Base-by-base conservation (phyloP, 108 stramenopile genomes). In the Pseudonitzschia pungens region DNA sequence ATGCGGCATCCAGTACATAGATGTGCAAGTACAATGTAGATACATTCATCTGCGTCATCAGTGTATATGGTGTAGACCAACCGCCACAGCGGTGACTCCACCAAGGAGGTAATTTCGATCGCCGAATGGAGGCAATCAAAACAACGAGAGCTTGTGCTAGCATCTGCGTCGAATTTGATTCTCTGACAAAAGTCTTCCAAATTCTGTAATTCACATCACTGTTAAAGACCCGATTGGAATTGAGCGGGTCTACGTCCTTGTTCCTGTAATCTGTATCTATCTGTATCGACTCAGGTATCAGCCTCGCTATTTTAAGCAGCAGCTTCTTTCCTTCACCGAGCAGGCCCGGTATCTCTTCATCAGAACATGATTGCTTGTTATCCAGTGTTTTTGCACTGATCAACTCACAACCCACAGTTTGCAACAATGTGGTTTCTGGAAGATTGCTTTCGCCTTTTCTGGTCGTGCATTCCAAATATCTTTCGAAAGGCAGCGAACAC, bases 1-100 rank as follows among this genome's bases (percentile, higher is more conserved):
- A 33, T 48, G 83, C 83, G 26, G 69, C 68, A 45, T 83, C 83
- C 10, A 79, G 36, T 12, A 77, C 69, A 31, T 76, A 79, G 10
- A 83, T 69, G 51, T 74, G 78, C 0, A 79, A 32, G 27, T 72
- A 55, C 16, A 83, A 28, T 14, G 67, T 32, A 9, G 78, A 80
- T 11, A 74, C 8, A 48, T 57, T 70, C 12, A 45, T 5, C 1
- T 43, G 20, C 15, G 53, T 29, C 69, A 83, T 58, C 3, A 79
- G 12, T 22, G 50, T 48, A 22, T 70, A 68, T 29, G 78, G 24
- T 12, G 70, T 76, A n/a, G 75, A 79, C 83, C 83, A 83, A 31
- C 83, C 83, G 16, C 41, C 55, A 21, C 48, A 52, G 1, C 55
- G 45, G 18, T 26, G 20, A 40, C 42, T 70, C 83, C 83, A 83